These are phyloP conservation scores for Psidium friedrichsthalianum DNA, from an alignment of 345 rosid genomes.

Conservation along the genomic window DNA sequence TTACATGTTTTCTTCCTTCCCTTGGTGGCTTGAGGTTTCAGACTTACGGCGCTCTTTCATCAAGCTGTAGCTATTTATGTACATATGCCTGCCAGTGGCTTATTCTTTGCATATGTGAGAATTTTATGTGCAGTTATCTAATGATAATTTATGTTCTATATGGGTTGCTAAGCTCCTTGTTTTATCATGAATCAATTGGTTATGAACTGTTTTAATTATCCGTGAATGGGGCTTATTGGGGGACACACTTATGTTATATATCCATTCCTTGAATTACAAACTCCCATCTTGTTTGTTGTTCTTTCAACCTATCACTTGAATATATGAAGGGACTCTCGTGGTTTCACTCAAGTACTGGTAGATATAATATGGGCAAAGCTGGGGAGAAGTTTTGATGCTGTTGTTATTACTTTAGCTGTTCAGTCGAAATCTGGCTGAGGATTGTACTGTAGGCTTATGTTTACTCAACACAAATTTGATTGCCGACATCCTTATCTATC, in stretches of 20 bases:
- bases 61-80: background rate
- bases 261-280: background rate
- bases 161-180: background rate
- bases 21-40: background rate
- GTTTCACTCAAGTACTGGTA: background rate
- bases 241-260: background rate
- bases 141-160: background rate
- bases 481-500: background rate
- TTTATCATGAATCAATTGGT: background rate
- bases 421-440: background rate
- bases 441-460: background rate
- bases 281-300: background rate
- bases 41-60: too few relatives aligned
- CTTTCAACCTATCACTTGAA: background rate
- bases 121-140: background rate
- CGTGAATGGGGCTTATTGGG: background rate
- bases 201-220: background rate
- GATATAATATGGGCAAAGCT: background rate
- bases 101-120: background rate
- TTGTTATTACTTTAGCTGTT: background rate
- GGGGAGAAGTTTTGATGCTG: background rate
- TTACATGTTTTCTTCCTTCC: background rate
- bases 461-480: background rate
- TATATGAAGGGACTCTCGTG: background rate
- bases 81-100: background rate